Conservation (phyloP, 345 rosid species). For the Eucalyptus marginata region DNA sequence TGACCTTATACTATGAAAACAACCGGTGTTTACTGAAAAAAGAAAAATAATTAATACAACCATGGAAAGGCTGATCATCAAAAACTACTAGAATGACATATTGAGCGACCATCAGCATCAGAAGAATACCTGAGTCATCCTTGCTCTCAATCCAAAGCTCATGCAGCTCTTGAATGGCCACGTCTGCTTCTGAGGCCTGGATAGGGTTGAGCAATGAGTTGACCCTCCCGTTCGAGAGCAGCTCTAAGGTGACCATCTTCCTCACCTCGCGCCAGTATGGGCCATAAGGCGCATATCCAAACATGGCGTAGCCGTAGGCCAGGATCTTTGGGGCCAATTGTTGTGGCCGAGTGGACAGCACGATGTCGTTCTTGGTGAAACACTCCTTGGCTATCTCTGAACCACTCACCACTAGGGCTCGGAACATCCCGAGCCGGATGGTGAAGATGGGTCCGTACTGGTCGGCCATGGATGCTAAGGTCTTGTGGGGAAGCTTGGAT, state of each 20-base stretch:
- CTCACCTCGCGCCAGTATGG: conserved; percentile 21
- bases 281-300: conserved; percentile 1
- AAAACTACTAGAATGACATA: neutral
- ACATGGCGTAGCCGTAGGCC: conserved; percentile 5
- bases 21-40: neutral
- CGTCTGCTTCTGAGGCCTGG: neutral
- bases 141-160: neutral
- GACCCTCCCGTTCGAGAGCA: conserved; percentile 9
- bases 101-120: neutral
- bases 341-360: conserved; percentile 12
- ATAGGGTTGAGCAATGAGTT: neutral
- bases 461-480: conserved; percentile 15
- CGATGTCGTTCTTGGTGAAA: conserved; percentile 16
- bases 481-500: conserved; percentile 11
- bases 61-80: neutral
- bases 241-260: conserved; percentile 7
- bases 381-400: conserved; percentile 7
- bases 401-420: conserved; percentile 8
- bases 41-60: neutral
- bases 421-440: conserved; percentile 13
- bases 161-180: neutral
- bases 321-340: neutral
- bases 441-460: conserved; percentile 24
- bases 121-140: neutral
- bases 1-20: neutral